Evolutionary conservation across 148 eudicot species (phyloP).

Genomic region (Polygonum aviculare): DNA sequence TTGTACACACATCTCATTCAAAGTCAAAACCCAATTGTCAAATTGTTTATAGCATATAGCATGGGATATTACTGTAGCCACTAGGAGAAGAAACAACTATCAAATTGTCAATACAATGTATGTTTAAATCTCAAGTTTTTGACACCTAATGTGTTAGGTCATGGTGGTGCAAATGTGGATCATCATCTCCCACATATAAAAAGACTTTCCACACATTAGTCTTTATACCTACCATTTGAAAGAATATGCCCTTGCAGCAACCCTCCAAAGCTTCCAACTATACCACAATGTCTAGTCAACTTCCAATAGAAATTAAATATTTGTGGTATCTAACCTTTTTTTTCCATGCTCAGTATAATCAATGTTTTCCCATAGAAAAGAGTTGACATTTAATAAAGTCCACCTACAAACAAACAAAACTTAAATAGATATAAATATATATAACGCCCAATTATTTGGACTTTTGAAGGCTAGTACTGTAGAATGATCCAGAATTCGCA

Average conservation of each 20-base stretch:
- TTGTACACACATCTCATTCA: neutral
- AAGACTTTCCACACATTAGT: neutral
- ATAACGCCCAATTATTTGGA: neutral
- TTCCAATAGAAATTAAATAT: neutral
- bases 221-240: slow-evolving; percentile 2
- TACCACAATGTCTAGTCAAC: neutral
- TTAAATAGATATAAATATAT: neutral
- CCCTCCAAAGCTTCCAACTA: slow-evolving; percentile 8
- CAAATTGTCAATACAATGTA: neutral
- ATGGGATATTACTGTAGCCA: neutral
- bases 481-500: neutral
- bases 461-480: neutral
- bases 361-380: neutral
- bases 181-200: neutral
- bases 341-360: neutral
- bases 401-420: neutral
- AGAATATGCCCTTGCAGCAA: slow-evolving; percentile 7
- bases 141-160: neutral
- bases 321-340: neutral
- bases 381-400: neutral
- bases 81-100: neutral
- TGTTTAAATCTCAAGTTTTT: neutral
- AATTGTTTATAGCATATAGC: neutral
- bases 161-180: neutral
- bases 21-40: neutral